Percentiles rank a stretch among this genome's conserved stretches.
Evolutionary conservation across 345 rosid genomes (phyloP).

Genomic region (Pistacia vera): DNA sequence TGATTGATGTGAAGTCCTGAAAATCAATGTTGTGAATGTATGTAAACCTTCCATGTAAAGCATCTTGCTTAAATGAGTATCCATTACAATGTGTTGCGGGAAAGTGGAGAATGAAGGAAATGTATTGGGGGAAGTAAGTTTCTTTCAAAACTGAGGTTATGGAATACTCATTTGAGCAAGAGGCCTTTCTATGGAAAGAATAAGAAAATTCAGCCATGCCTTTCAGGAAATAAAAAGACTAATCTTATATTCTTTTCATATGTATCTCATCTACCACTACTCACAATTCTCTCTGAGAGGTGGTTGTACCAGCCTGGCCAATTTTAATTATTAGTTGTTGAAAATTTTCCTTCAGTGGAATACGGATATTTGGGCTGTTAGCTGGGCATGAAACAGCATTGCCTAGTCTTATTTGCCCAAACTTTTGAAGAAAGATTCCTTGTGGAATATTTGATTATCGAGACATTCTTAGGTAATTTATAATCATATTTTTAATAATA

Average conservation of each 20-base stretch:
- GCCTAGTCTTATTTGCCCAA: not conserved
- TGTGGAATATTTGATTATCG: not conserved
- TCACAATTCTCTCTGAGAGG: constrained; percentile 19
- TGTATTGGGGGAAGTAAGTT: not conserved
- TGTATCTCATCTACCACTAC: constrained; percentile 26
- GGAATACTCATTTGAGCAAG: constrained; percentile 66
- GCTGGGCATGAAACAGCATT: constrained; percentile 3
- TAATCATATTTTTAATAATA: too few relatives aligned
- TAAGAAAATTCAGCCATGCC: not conserved
- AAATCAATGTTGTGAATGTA: not conserved
- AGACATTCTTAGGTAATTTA: too few relatives aligned
- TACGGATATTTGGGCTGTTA: constrained; percentile 8
- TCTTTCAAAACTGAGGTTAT: constrained; percentile 17
- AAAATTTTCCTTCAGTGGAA: not conserved
- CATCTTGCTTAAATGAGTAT: constrained; percentile 46
- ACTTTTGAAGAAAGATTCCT: not conserved
- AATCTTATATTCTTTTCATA: not conserved
- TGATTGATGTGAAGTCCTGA: constrained; percentile 17
- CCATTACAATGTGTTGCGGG: constrained; percentile 15
- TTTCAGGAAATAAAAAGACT: not conserved
- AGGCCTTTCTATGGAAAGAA: constrained; percentile 40
- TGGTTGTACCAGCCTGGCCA: constrained; percentile 27
- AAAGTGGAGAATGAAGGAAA: constrained; percentile 1
- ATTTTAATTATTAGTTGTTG: not conserved
- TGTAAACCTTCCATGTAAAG: constrained; percentile 34